Evolutionary conservation across 75 land plant species (phyloP).

Genomic region (Sequoiadendron giganteum): DNA sequence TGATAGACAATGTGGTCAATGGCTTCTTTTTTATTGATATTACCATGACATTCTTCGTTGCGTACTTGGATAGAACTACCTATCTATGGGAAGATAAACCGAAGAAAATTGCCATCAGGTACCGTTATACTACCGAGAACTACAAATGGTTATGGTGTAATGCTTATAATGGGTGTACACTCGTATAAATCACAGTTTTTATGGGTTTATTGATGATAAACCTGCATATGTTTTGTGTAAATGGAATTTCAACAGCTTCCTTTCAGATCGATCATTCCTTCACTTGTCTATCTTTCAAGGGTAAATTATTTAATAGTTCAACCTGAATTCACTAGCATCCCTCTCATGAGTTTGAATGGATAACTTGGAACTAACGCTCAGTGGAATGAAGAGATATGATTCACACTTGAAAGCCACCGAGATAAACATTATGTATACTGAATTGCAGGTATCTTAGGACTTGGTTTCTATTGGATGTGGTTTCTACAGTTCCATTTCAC

Average conservation of each 20-base stretch:
- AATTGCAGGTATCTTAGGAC: conserved; percentile 46
- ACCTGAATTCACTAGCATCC: background rate
- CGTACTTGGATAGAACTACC: conserved; percentile 50
- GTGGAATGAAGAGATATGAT: background rate
- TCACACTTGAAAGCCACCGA: background rate
- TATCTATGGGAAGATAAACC: conserved; percentile 50
- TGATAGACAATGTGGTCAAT: conserved; percentile 55
- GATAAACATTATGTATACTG: background rate
- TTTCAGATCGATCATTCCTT: too few relatives aligned
- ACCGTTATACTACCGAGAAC: background rate
- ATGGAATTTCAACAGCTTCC: too few relatives aligned
- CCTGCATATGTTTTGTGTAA: background rate
- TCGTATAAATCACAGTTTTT: background rate
- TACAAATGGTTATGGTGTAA: conserved; percentile 12
- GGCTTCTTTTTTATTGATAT: conserved; percentile 75
- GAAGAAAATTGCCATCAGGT: conserved; percentile 49
- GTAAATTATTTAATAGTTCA: background rate
- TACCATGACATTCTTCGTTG: conserved; percentile 69
- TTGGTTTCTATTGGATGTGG: conserved; percentile 63
- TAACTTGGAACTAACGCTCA: background rate
- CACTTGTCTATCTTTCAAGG: background rate
- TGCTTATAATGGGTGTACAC: background rate
- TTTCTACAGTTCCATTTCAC: conserved; percentile 65
- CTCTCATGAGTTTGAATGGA: background rate
- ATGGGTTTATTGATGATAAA: background rate